These are phyloP conservation scores for Fusarium sp. DNA, from an alignment of 2,329 filamentous ascomycete species.

Conservation along the genomic window DNA sequence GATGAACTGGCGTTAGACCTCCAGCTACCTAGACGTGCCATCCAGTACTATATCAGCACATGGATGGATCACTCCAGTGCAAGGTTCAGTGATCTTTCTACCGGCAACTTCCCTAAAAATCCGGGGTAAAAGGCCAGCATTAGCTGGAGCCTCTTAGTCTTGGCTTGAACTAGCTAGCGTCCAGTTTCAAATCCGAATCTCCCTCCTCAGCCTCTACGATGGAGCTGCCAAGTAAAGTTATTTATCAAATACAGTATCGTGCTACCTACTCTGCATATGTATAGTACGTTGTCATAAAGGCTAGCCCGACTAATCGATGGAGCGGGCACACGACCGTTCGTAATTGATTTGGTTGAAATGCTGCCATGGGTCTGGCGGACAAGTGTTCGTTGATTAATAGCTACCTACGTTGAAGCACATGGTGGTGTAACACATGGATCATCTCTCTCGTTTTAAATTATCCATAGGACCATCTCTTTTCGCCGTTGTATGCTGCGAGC, in stretches of 20 bases:
- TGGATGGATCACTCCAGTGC: background rate
- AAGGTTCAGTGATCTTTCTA: constrained; percentile 1
- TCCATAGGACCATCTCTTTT: background rate
- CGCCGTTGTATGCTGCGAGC: background rate
- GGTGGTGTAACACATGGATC: no score
- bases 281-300: no score
- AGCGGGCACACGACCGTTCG: background rate
- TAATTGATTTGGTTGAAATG: background rate
- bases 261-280: background rate
- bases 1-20: background rate
- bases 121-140: constrained; percentile 17
- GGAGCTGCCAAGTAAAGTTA: constrained; percentile 17
- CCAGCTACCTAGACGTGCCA: no score
- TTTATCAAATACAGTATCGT: background rate
- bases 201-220: constrained; percentile 14
- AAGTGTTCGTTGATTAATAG: background rate
- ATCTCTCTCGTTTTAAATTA: no score
- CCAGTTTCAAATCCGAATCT: background rate
- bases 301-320: background rate
- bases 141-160: background rate
- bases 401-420: background rate
- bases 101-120: background rate
- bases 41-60: background rate
- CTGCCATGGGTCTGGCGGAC: background rate
- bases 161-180: constrained; percentile 4